Conservation (phyloP, 371 early-diverging fungal species). For the Capillidium rhysosporum region DNA sequence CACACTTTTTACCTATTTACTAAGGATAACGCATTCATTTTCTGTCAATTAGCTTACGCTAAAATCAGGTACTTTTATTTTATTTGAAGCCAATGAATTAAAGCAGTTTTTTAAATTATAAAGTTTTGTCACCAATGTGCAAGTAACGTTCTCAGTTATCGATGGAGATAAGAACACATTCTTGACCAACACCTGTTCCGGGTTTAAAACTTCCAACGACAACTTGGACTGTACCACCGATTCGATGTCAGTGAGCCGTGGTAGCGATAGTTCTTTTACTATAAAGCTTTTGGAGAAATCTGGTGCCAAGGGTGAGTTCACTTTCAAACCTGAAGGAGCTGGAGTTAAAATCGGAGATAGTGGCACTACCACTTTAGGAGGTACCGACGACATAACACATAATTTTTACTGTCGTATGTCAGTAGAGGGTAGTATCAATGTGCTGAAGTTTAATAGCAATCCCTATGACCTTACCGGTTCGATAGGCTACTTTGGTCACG, state of each 20-base stretch:
- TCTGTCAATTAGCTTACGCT: slow-evolving; percentile 72
- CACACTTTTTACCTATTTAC: slow-evolving; percentile 70
- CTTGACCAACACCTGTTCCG: slow-evolving; percentile 43
- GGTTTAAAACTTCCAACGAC: slow-evolving; percentile 23
- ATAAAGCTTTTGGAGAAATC: not conserved
- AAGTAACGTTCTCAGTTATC: slow-evolving; percentile 56
- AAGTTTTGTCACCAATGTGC: slow-evolving; percentile 35
- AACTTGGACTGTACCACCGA: slow-evolving; percentile 10
- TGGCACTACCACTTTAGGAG: not conserved
- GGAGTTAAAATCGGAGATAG: not conserved
- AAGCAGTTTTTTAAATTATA: slow-evolving; percentile 2
- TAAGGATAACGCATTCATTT: slow-evolving; percentile 48
- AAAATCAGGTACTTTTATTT: slow-evolving; percentile 35
- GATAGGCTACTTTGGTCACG: not conserved
- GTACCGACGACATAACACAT: not conserved
- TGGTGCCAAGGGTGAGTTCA: not conserved
- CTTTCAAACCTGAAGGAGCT: not conserved
- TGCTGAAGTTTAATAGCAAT: not conserved
- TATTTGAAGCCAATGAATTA: no score
- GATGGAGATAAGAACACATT: slow-evolving; percentile 40
- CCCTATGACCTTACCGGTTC: not conserved
- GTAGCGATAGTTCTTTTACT: not conserved
- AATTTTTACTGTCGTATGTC: not conserved
- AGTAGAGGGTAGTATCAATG: not conserved
- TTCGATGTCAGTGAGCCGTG: not conserved